phyloP scores from a whole-genome alignment of 106 monocot species.

The Apostasia ramifera region DNA sequence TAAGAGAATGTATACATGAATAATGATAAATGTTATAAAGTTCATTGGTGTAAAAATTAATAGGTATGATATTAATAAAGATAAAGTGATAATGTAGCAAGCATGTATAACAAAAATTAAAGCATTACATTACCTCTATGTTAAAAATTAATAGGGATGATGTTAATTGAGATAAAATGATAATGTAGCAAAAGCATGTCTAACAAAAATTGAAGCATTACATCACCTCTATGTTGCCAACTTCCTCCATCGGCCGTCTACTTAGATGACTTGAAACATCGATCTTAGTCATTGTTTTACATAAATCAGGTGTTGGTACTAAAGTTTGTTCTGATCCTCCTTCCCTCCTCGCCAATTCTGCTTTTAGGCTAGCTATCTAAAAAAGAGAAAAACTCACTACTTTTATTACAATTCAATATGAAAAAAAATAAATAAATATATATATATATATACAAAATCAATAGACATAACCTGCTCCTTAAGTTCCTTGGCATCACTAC shows the following conservation, averaged over 20 bases:
- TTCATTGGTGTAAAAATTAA: no score
- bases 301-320: constrained; percentile 23
- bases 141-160: background rate
- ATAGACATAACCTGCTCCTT: constrained; percentile 52
- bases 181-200: no score
- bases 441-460: background rate
- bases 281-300: constrained; percentile 15
- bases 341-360: constrained; percentile 49
- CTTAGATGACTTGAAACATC: constrained; percentile 17
- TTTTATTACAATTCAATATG: background rate
- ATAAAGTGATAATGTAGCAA: no score
- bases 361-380: constrained; percentile 59
- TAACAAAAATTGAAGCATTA: no score
- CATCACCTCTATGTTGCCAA: constrained; percentile 54
- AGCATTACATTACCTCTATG: constrained; percentile 33
- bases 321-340: constrained; percentile 28
- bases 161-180: no score
- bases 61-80: no score
- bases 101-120: no score
- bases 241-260: constrained; percentile 46
- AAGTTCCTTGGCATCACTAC: constrained; percentile 57
- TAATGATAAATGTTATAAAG: no score
- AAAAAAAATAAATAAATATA: background rate
- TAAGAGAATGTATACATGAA: no score
- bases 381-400: no score